phyloP scores from a whole-genome alignment of 2,329 filamentous ascomycete species.

The Nectriaceae sp. region DNA sequence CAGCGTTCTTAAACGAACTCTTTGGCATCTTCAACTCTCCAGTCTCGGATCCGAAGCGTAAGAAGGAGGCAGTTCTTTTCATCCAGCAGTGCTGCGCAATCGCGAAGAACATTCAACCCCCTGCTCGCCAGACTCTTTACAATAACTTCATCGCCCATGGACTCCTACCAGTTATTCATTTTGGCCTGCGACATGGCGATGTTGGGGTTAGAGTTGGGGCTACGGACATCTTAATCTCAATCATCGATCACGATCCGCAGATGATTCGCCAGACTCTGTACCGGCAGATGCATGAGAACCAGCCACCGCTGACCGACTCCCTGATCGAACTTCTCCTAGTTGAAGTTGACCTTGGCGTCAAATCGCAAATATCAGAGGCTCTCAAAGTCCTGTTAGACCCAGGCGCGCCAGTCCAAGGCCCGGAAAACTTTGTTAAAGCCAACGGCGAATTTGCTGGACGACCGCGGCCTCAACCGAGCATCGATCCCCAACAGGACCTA shows the following conservation, averaged over 20 bases:
- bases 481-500: conserved; percentile 76
- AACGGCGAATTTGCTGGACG: conserved; percentile 71
- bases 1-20: conserved; percentile 76
- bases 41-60: conserved; percentile 67
- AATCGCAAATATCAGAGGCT: conserved; percentile 92
- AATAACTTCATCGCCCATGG: conserved; percentile 88
- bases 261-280: conserved; percentile 95
- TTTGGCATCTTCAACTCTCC: conserved; percentile 80
- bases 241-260: conserved; percentile 93
- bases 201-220: conserved; percentile 86
- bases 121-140: conserved; percentile 78
- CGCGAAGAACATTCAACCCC: conserved; percentile 89
- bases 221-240: conserved; percentile 87
- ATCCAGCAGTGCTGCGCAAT: conserved; percentile 95
- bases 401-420: conserved; percentile 48
- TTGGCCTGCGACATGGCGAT: conserved; percentile 82
- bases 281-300: conserved; percentile 85
- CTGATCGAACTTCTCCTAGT: conserved; percentile 89
- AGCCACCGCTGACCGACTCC: conserved; percentile 84
- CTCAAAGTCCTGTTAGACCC: conserved; percentile 91
- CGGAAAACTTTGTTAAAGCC: conserved; percentile 60
- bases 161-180: conserved; percentile 86
- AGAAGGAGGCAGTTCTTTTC: conserved; percentile 93
- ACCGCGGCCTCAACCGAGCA: conserved; percentile 51
- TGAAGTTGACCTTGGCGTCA: conserved; percentile 91